A percentile compares a stretch with the other conserved stretches of the same genome.
These are phyloP conservation scores for Apophysomyces variabilis DNA, from an alignment of 371 early-diverging fungal species.

Conservation along the genomic window DNA sequence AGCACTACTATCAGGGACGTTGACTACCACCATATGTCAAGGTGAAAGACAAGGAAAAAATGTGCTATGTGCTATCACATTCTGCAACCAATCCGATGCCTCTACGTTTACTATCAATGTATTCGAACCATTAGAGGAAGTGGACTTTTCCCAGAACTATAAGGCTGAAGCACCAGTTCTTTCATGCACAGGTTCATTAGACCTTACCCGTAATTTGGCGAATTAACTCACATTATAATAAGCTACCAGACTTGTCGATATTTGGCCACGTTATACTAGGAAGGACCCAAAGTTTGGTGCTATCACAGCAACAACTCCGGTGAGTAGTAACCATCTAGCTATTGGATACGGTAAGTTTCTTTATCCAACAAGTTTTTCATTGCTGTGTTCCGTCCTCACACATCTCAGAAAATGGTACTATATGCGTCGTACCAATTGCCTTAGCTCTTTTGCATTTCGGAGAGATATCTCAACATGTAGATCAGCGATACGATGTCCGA, in stretches of 20 bases:
- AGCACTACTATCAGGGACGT: constrained; percentile 7
- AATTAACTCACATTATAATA: background rate
- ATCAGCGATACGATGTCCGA: constrained; percentile 24
- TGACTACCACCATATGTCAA: constrained; percentile 16
- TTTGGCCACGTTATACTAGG: constrained; percentile 42
- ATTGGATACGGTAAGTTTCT: constrained; percentile 56
- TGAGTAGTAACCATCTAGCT: constrained; percentile 58
- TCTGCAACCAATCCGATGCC: constrained; percentile 27
- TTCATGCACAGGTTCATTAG: constrained; percentile 1
- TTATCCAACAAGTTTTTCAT: too few species aligned
- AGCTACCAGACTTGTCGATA: constrained; percentile 28
- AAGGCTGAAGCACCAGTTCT: too few species aligned
- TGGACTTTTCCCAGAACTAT: background rate
- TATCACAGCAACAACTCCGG: constrained; percentile 55
- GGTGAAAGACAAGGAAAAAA: background rate
- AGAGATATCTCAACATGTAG: constrained; percentile 30
- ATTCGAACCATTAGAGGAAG: background rate
- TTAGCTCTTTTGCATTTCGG: constrained; percentile 46
- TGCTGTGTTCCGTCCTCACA: too few species aligned
- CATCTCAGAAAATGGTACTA: constrained; percentile 55
- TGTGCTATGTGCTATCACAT: constrained; percentile 19
- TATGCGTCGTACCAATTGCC: constrained; percentile 53
- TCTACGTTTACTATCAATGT: constrained; percentile 25
- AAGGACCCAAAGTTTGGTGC: constrained; percentile 32
- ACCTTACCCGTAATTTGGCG: background rate